Evolutionary conservation across 306 rosid species (phyloP).

Genomic region (Prunus campanulata): DNA sequence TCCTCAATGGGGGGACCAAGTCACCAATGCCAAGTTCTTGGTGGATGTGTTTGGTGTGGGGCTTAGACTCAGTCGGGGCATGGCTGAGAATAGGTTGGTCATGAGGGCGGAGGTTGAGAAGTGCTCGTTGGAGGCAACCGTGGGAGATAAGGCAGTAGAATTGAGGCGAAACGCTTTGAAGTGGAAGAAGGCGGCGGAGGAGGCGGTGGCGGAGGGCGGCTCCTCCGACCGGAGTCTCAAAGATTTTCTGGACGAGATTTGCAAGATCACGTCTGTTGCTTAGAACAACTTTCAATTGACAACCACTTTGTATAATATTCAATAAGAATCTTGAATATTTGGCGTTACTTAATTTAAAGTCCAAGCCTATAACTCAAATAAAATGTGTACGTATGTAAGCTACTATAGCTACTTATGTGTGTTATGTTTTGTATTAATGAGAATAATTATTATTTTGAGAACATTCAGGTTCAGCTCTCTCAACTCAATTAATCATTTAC

Average conservation of each 20-base stretch:
- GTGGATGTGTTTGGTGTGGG: slow-evolving; percentile 48
- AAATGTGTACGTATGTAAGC: too few relatives aligned
- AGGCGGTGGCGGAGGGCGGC: slow-evolving; percentile 34
- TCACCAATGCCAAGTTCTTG: slow-evolving; percentile 59
- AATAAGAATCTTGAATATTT: too few relatives aligned
- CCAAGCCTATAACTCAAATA: neutral
- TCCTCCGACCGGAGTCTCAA: slow-evolving; percentile 41
- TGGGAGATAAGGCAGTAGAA: slow-evolving; percentile 21
- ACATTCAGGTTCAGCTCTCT: too few relatives aligned
- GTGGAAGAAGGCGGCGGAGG: slow-evolving; percentile 39
- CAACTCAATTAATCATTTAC: too few relatives aligned
- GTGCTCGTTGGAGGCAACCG: slow-evolving; percentile 42
- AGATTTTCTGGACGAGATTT: slow-evolving; percentile 40
- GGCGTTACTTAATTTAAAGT: too few relatives aligned
- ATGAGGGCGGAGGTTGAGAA: slow-evolving; percentile 32
- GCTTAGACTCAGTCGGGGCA: slow-evolving; percentile 36
- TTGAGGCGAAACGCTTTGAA: slow-evolving; percentile 32
- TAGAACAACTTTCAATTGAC: neutral
- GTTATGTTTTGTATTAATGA: too few relatives aligned
- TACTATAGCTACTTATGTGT: too few relatives aligned
- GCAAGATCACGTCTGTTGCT: neutral
- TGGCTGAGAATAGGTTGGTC: slow-evolving; percentile 26
- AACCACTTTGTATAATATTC: too few relatives aligned
- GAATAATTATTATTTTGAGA: too few relatives aligned
- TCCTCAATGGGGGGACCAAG: slow-evolving; percentile 87